phyloP scores from a whole-genome alignment of 345 rosid genomes.

The Iberis pinnata region DNA sequence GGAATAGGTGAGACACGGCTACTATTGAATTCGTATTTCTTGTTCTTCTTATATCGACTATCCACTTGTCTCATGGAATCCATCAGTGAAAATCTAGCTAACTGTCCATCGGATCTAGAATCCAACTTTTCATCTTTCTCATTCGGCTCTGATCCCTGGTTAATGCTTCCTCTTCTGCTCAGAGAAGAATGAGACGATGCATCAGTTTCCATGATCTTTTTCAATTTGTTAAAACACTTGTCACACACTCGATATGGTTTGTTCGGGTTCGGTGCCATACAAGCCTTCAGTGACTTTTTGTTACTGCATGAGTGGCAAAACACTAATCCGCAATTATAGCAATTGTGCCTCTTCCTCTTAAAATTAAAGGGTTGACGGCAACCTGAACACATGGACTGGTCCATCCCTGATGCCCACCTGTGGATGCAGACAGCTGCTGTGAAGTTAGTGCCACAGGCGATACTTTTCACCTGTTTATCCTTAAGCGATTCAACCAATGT shows the following conservation, averaged over 20 bases:
- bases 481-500: constrained; percentile 73
- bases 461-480: constrained; percentile 94
- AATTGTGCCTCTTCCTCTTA: constrained; percentile 65
- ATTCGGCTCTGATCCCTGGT: constrained; percentile 51
- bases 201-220: constrained; percentile 67
- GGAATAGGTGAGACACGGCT: constrained; percentile 98
- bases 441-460: constrained; percentile 87
- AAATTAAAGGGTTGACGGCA: constrained; percentile 91
- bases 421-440: constrained; percentile 94
- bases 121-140: constrained; percentile 88
- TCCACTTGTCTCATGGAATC: constrained; percentile 76
- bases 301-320: constrained; percentile 95
- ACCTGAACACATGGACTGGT: constrained; percentile 98
- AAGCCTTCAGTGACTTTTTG: constrained; percentile 88
- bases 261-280: constrained; percentile 95
- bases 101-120: constrained; percentile 63
- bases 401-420: constrained; percentile 92
- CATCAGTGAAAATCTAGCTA: constrained; percentile 75
- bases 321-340: constrained; percentile 80
- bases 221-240: constrained; percentile 69
- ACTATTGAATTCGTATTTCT: constrained; percentile 83
- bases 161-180: constrained; percentile 68
- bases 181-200: constrained; percentile 58
- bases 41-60: constrained; percentile 65
- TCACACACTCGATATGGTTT: constrained; percentile 95